Evolutionary conservation across 2,329 filamentous ascomycete genomes (phyloP).

Genomic region (Calonectria honghensis): DNA sequence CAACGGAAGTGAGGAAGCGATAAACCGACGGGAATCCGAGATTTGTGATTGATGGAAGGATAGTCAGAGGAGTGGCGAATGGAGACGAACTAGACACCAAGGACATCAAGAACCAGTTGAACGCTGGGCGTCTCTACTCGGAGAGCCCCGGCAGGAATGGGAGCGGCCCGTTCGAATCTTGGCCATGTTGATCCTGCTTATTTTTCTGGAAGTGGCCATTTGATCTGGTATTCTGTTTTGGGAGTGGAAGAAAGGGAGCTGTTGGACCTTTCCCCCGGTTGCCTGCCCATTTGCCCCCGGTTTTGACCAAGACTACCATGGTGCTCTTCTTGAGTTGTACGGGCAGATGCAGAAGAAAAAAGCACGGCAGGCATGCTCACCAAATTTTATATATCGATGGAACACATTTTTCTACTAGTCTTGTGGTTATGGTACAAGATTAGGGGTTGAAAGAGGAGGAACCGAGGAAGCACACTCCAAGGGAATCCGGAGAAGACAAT

Average conservation of each 20-base stretch:
- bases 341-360: slow-evolving; percentile 33
- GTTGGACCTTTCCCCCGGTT: slow-evolving; percentile 22
- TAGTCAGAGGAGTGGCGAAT: slow-evolving; percentile 48
- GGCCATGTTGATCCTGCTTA: slow-evolving; percentile 37
- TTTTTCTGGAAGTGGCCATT: slow-evolving; percentile 35
- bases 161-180: slow-evolving; percentile 45
- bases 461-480: slow-evolving; percentile 23
- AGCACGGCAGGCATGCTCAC: slow-evolving; percentile 26
- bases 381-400: slow-evolving; percentile 32
- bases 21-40: slow-evolving; percentile 61
- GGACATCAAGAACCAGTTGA: slow-evolving; percentile 39
- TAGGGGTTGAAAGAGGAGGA: slow-evolving; percentile 19
- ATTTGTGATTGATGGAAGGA: slow-evolving; percentile 28
- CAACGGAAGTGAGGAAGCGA: slow-evolving; percentile 89
- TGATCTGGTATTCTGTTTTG: slow-evolving; percentile 41
- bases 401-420: slow-evolving; percentile 12
- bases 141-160: slow-evolving; percentile 37
- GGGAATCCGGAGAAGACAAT: slow-evolving; percentile 11
- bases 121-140: slow-evolving; percentile 38
- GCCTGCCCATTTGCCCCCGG: slow-evolving; percentile 13
- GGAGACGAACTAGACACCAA: slow-evolving; percentile 36
- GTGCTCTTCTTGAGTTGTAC: slow-evolving; percentile 39
- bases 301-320: slow-evolving; percentile 33
- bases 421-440: slow-evolving; percentile 23
- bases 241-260: slow-evolving; percentile 37